These are phyloP conservation scores for Kluyveromyces marxianus DNA, from an alignment of 1,139 yeast genomes.

Conservation along the genomic window DNA sequence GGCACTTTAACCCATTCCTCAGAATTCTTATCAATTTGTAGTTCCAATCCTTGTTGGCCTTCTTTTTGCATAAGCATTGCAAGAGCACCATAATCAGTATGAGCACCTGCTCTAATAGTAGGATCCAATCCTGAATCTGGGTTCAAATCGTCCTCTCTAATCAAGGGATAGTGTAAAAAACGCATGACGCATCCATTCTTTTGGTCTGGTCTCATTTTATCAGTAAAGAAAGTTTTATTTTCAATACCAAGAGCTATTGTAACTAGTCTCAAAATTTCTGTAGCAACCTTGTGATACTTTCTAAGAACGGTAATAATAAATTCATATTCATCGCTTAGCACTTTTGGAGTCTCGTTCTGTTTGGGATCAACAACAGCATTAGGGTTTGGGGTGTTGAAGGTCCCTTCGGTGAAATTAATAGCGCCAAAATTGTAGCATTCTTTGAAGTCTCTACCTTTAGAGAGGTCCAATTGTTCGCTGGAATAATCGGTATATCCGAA, in stretches of 20 bases:
- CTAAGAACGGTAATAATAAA: constrained; percentile 32
- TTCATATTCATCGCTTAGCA: constrained; percentile 35
- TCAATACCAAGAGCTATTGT: constrained; percentile 57
- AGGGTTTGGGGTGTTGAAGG: constrained; percentile 22
- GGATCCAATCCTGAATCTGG: constrained; percentile 19
- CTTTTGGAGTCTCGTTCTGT: constrained; percentile 33
- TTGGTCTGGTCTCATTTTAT: constrained; percentile 44
- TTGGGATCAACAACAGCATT: background rate
- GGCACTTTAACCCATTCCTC: constrained; percentile 62
- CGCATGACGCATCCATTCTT: constrained; percentile 58
- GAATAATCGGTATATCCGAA: constrained; percentile 58
- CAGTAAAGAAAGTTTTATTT: constrained; percentile 52
- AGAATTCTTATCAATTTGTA: constrained; percentile 38
- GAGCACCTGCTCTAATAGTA: constrained; percentile 73
- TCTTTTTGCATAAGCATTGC: constrained; percentile 64
- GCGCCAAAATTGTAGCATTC: constrained; percentile 32
- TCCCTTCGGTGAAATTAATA: constrained; percentile 24
- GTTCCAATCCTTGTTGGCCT: constrained; percentile 68
- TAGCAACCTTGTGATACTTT: constrained; percentile 35
- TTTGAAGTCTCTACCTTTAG: constrained; percentile 37
- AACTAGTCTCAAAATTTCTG: constrained; percentile 38
- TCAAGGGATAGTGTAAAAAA: constrained; percentile 61
- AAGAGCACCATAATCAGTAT: constrained; percentile 72
- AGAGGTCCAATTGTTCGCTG: constrained; percentile 52
- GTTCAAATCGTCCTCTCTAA: constrained; percentile 37